Conservation (phyloP, 2,329 filamentous ascomycete genomes). For the Claviceps arundinis region DNA sequence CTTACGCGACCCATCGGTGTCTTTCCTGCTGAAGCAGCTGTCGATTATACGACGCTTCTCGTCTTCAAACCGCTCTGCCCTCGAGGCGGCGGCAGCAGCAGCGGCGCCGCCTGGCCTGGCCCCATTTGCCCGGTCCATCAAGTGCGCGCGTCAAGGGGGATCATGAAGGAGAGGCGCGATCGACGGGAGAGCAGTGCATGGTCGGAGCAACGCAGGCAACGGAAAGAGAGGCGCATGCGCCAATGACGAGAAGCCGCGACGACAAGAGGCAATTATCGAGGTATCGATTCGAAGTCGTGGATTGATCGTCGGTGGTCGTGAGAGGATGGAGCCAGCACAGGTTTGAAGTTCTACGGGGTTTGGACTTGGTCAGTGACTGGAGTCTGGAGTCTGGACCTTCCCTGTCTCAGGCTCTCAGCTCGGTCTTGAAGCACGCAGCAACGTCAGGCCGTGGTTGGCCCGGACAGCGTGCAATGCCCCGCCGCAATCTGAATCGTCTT, state of each 20-base stretch:
- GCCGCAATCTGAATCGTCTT: background rate
- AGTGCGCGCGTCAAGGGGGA: constrained; percentile 6
- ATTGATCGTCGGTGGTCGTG: background rate
- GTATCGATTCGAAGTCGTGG: background rate
- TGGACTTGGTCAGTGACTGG: background rate
- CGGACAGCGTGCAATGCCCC: constrained; percentile 10
- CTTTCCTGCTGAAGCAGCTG: constrained; percentile 85
- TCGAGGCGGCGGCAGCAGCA: constrained; percentile 21
- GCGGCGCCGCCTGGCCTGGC: constrained; percentile 21
- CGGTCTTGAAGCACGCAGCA: background rate
- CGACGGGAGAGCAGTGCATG: constrained; percentile 6
- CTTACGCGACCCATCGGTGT: constrained; percentile 74
- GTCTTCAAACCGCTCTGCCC: constrained; percentile 84
- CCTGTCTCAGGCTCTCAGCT: background rate
- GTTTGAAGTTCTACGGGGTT: background rate
- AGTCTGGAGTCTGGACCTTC: background rate
- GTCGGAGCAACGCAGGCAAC: constrained; percentile 2
- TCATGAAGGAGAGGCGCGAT: constrained; percentile 9
- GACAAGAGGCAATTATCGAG: constrained; percentile 23
- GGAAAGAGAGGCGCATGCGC: constrained; percentile 2
- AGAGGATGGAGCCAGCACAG: background rate
- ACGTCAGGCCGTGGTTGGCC: constrained; percentile 15
- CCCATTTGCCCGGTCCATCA: constrained; percentile 28
- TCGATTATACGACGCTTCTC: constrained; percentile 91
- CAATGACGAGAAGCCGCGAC: background rate